A percentile compares a stretch with the other conserved stretches of the same genome.
phyloP scores from a whole-genome alignment of 2,329 filamentous ascomycete species.

The Allantophomopsis lycopodina region DNA sequence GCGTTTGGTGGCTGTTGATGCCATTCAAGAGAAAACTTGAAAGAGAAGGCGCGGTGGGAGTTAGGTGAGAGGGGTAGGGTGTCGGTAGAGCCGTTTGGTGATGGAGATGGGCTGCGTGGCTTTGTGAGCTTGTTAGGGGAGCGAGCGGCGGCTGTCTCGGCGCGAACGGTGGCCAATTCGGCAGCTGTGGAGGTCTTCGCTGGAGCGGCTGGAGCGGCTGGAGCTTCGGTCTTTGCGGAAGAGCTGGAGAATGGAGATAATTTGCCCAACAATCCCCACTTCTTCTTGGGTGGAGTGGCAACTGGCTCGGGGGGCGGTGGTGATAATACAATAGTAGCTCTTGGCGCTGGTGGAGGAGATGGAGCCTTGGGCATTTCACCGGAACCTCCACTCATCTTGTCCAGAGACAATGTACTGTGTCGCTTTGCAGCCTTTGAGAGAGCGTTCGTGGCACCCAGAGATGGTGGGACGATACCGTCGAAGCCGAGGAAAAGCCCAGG shows the following conservation, averaged over 20 bases:
- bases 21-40: conserved; percentile 64
- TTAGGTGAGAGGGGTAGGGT: conserved; percentile 38
- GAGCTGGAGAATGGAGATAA: conserved; percentile 35
- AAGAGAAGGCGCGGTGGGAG: conserved; percentile 37
- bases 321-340: conserved; percentile 4
- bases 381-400: background rate
- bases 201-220: conserved; percentile 1
- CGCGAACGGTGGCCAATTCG: conserved; percentile 35
- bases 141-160: conserved; percentile 33
- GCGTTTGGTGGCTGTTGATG: conserved; percentile 22
- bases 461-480: conserved; percentile 32
- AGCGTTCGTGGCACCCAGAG: conserved; percentile 6
- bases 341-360: conserved; percentile 5
- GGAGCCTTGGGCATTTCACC: conserved; percentile 1
- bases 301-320: conserved; percentile 1
- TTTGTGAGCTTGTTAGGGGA: conserved; percentile 3
- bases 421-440: conserved; percentile 9
- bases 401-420: conserved; percentile 10
- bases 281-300: conserved; percentile 30
- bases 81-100: conserved; percentile 39
- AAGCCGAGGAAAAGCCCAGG: conserved; percentile 41
- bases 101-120: conserved; percentile 21
- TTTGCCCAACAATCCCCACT: conserved; percentile 51
- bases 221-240: conserved; percentile 1
- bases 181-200: conserved; percentile 8